Evolutionary conservation across 2,329 filamentous ascomycete genomes (phyloP).

Genomic region (Aspergillus pseudoglaucus): DNA sequence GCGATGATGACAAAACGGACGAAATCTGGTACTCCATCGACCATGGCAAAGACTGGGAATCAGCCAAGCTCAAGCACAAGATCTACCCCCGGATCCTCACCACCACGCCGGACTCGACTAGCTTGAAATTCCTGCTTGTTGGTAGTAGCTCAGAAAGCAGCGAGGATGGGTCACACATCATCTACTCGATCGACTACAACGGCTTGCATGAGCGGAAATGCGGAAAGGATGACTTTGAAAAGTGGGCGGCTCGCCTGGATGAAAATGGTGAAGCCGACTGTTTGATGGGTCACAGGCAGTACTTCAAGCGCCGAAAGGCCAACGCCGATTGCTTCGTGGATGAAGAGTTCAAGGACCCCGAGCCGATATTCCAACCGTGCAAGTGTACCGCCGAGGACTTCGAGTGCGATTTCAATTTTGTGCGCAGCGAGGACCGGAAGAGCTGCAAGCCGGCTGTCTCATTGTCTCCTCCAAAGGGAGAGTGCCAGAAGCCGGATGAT

Average conservation of each 20-base stretch:
- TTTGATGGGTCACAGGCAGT: conserved; percentile 93
- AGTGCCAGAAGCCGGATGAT: conserved; percentile 65
- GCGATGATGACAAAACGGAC: conserved; percentile 58
- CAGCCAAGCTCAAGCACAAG: conserved; percentile 62
- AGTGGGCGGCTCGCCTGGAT: conserved; percentile 79
- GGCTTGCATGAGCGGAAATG: conserved; percentile 76
- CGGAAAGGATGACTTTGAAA: conserved; percentile 64
- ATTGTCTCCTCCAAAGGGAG: conserved; percentile 61
- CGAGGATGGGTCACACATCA: conserved; percentile 47
- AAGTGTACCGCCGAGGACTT: conserved; percentile 80
- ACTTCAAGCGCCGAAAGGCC: conserved; percentile 76
- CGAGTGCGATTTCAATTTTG: conserved; percentile 94
- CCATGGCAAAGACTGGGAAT: conserved; percentile 79
- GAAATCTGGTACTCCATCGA: conserved; percentile 72
- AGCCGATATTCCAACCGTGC: conserved; percentile 65
- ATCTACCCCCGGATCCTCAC: conserved; percentile 69
- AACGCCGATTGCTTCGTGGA: conserved; percentile 84
- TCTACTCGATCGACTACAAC: conserved; percentile 77
- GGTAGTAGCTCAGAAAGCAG: conserved; percentile 50
- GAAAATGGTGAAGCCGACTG: conserved; percentile 75
- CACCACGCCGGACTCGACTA: conserved; percentile 87
- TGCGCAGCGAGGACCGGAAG: conserved; percentile 57
- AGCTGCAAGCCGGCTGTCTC: conserved; percentile 62
- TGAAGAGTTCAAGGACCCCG: conserved; percentile 72
- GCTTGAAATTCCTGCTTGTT: conserved; percentile 78